Percentiles rank a stretch among this genome's conserved stretches.
Conservation (phyloP, 441 rosid genomes). For the Manihot esculenta region DNA sequence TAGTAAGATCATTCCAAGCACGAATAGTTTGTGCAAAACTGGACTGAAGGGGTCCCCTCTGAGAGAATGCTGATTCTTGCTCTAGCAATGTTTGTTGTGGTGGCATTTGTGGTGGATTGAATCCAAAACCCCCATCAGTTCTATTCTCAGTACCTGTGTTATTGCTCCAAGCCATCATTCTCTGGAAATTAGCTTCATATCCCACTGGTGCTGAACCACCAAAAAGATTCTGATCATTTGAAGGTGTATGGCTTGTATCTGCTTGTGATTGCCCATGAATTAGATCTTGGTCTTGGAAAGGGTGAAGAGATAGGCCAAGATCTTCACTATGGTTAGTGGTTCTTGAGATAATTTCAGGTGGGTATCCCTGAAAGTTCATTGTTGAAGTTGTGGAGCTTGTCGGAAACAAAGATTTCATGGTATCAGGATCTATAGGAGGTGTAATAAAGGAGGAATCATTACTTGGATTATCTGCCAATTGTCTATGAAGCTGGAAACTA, state of each 20-base stretch:
- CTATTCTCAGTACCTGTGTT: slow-evolving; percentile 48
- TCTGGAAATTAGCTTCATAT: slow-evolving; percentile 48
- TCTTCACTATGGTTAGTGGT: slow-evolving; percentile 38
- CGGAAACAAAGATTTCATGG: slow-evolving; percentile 87
- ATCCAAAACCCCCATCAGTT: slow-evolving; percentile 46
- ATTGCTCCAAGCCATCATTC: slow-evolving; percentile 48
- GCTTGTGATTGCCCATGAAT: slow-evolving; percentile 65
- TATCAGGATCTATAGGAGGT: slow-evolving; percentile 58
- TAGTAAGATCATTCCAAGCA: slow-evolving; percentile 70
- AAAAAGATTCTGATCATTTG: slow-evolving; percentile 32
- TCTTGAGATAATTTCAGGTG: slow-evolving; percentile 47
- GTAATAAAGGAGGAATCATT: slow-evolving; percentile 49
- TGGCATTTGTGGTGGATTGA: slow-evolving; percentile 34
- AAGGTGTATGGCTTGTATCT: slow-evolving; percentile 43
- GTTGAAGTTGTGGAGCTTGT: slow-evolving; percentile 49
- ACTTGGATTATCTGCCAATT: slow-evolving; percentile 33
- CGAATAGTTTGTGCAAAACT: slow-evolving; percentile 71
- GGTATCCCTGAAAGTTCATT: slow-evolving; percentile 56
- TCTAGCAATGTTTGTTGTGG: slow-evolving; percentile 43
- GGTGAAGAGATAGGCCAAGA: slow-evolving; percentile 52
- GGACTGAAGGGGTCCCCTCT: slow-evolving; percentile 99
- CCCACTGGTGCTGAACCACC: slow-evolving; percentile 33
- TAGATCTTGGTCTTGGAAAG: slow-evolving; percentile 71
- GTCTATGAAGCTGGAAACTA: slow-evolving; percentile 25
- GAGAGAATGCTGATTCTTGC: slow-evolving; percentile 63